phyloP scores from a whole-genome alignment of 2,329 filamentous ascomycete species.

The Phialocephala sp. region DNA sequence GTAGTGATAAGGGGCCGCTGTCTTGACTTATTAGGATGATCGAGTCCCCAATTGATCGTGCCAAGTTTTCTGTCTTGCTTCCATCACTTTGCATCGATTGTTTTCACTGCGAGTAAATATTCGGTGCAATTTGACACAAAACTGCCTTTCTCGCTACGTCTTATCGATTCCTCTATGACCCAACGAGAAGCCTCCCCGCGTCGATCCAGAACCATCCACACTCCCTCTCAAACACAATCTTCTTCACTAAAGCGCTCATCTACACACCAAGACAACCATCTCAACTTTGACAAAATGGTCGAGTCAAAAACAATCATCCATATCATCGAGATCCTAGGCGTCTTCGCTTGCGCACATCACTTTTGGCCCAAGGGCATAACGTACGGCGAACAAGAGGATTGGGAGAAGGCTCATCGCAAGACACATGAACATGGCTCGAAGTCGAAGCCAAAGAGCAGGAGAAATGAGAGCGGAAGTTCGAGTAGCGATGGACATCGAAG shows the following conservation, averaged over 20 bases:
- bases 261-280: constrained; percentile 8
- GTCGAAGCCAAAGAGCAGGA: constrained; percentile 19
- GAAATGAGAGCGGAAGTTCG: constrained; percentile 12
- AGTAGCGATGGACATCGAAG: constrained; percentile 14
- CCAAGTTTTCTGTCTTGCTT: background rate
- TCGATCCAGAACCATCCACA: constrained; percentile 1
- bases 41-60: background rate
- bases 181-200: constrained; percentile 12
- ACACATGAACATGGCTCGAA: constrained; percentile 14
- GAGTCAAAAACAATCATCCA: constrained; percentile 31
- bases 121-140: background rate
- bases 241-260: constrained; percentile 5
- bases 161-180: constrained; percentile 4
- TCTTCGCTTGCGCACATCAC: constrained; percentile 36
- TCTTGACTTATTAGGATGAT: background rate
- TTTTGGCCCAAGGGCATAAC: constrained; percentile 39
- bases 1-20: background rate
- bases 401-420: constrained; percentile 31
- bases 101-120: background rate
- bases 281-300: constrained; percentile 28
- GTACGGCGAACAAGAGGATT: constrained; percentile 37
- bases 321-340: constrained; percentile 33
- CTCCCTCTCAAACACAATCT: constrained; percentile 9
- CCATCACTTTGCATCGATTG: background rate
- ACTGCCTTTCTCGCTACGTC: background rate